Evolutionary conservation across 768 basidiomycete species (phyloP), one percentile per base, ranked within the genome.

Genomic region (Leccinum variicolor): DNA sequence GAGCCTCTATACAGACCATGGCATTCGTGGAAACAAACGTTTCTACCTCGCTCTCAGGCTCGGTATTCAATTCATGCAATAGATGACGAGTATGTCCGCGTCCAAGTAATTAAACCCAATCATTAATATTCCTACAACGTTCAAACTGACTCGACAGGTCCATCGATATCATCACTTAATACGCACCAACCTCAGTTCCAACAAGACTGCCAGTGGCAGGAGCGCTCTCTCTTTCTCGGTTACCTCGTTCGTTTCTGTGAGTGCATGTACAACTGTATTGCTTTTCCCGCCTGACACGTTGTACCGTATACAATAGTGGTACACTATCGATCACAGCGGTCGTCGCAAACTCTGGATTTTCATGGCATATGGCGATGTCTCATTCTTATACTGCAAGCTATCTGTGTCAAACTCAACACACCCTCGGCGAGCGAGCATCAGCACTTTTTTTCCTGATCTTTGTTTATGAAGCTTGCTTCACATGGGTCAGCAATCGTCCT

Each of bases 21-120:
- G 57, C 13, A 49, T 58, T 34, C 52, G 39, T 6, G 57, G 33
- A 9, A 45, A 58, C 47, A 58, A 54, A 29, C 53, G 53, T 8
- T 58, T 58, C 47, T 54, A 53, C 48, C 53, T 58, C 6, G 53
- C 57, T 1, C 52, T 58, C 25, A 26, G 25, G 25, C 25, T 26
- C 14, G 57, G 57, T 5, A 58, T 58, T 25, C 57, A 58, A 15
- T 58, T 58, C 19, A 58, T 58, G 52, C 57, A 58, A 34, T 52
- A 58, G 39, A 53, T 54, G 57, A 58, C 57, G 15, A 52, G 57
- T 54, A 41, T 14, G 29, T 39, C 25, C 25, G 25, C 25, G 25
- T 26, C 23, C 11, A 6, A 48, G 43, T 31, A 21, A 26, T 19
- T 4, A 10, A 7, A n/a, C 14, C 3, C 23, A 11, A 3, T 19